Evolutionary conservation across 1,284 basidiomycete species (phyloP).

Genomic region (Austroboletus olivaceoglutinosus): DNA sequence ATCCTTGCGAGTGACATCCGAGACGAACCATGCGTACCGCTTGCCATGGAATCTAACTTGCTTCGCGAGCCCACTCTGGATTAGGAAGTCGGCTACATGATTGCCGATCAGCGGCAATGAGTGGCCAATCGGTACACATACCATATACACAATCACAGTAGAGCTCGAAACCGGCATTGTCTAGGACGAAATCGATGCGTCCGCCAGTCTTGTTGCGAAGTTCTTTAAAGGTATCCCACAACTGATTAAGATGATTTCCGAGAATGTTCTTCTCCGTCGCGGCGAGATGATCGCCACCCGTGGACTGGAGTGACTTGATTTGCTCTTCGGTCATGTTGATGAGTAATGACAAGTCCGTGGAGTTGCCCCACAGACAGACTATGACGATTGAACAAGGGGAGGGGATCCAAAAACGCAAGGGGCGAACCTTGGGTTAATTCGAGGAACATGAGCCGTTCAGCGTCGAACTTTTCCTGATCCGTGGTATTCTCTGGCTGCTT

Average conservation of each 20-base stretch:
- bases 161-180: conserved; percentile 92
- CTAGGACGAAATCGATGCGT: conserved; percentile 86
- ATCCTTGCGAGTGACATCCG: conserved; percentile 95
- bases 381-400: background rate
- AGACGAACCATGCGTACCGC: conserved; percentile 90
- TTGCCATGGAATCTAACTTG: conserved; percentile 94
- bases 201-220: conserved; percentile 73
- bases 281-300: conserved; percentile 92
- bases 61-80: conserved; percentile 86
- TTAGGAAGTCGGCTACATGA: conserved; percentile 74
- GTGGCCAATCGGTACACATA: conserved; percentile 35
- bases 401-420: background rate
- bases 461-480: conserved; percentile 63
- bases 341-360: conserved; percentile 93
- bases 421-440: conserved; percentile 83
- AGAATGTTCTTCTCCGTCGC: conserved; percentile 96
- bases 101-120: conserved; percentile 7
- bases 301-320: conserved; percentile 96
- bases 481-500: conserved; percentile 56
- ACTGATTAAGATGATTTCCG: conserved; percentile 75
- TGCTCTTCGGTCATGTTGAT: conserved; percentile 99
- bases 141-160: conserved; percentile 98
- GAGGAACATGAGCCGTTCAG: conserved; percentile 88
- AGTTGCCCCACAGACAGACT: conserved; percentile 95
- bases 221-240: conserved; percentile 82